Evolutionary conservation across 2,329 filamentous ascomycete species (phyloP).

Genomic region (Ophiostoma ulmi): DNA sequence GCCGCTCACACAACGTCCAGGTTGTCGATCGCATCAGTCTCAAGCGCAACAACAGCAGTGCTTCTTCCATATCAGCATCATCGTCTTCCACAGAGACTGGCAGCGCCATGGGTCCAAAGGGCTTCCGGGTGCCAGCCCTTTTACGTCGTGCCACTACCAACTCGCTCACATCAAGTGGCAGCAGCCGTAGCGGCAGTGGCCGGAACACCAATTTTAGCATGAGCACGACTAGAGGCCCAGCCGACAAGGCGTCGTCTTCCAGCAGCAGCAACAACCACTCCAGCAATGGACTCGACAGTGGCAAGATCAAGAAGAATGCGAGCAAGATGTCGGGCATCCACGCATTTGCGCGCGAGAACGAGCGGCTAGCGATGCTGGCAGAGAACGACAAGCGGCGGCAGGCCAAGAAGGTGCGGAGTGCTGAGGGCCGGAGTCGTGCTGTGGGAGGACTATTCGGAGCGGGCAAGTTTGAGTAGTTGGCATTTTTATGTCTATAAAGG

Average conservation of each 20-base stretch:
- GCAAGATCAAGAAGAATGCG: conserved; percentile 48
- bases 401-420: conserved; percentile 53
- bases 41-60: conserved; percentile 46
- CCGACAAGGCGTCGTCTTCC: not conserved
- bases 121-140: conserved; percentile 65
- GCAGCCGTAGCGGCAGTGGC: conserved; percentile 33
- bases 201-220: conserved; percentile 32
- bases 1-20: conserved; percentile 41
- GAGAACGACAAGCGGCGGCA: conserved; percentile 56
- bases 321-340: conserved; percentile 57
- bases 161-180: conserved; percentile 43
- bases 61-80: not conserved
- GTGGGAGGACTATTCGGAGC: conserved; percentile 56
- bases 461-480: conserved; percentile 48
- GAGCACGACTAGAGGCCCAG: conserved; percentile 4
- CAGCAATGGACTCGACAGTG: conserved; percentile 31
- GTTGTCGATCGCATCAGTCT: conserved; percentile 72
- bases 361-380: conserved; percentile 49
- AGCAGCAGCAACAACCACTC: conserved; percentile 29
- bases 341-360: conserved; percentile 56
- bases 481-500: not conserved
- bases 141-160: conserved; percentile 70
- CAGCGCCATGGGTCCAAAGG: conserved; percentile 31
- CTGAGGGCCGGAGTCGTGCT: conserved; percentile 50
- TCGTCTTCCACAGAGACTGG: not conserved